Evolutionary conservation across 2,329 filamentous ascomycete genomes (phyloP), one percentile per base, ranked within the genome.

Genomic region (Tolypocladium tropicale): DNA sequence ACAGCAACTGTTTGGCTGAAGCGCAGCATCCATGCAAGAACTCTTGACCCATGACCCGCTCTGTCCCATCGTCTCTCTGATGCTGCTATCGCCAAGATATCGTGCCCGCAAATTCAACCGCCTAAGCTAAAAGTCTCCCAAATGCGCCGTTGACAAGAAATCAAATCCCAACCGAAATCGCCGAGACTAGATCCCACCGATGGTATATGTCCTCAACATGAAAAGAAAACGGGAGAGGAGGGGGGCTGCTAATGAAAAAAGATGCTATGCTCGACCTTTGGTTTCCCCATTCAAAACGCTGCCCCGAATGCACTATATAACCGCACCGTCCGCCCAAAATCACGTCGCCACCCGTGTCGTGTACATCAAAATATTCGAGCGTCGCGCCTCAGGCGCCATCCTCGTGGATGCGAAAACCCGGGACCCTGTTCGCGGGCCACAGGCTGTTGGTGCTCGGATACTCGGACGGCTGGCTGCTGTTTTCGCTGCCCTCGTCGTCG

Each of bases 381-480:
- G 18, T 14, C 46, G 9, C 46, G 28, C 32, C 10, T 59, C 33
- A 55, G n/a, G 37, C 53, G 16, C 65, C 62, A 57, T 76, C 74
- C 62, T 75, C 74, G 60, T 76, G 73, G 41, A 76, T 76, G 28
- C 63, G 63, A 53, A 76, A 75, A 7, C 63, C 71, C 2, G 59
- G 52, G 33, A 60, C 60, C 21, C 60, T 62, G n/a, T 63, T 62
- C 28, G 62, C 63, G 6, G 68, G 68, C 73, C 73, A 78, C 10
- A 70, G 69, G 18, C 66, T 70, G 58, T 78, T 76, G 14, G 75
- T 81, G 63, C 75, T 80, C 6, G 79, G 76, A 60, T 83, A 83
- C 62, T 83, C 80, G 21, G 76, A 80, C 2, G 81, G 81, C 61
- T 75, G 73, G 64, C 78, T 79, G 62, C 79, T 82, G 34, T 60